Base-by-base conservation (phyloP, 2,329 filamentous ascomycete species). In the Ophiostoma montium region DNA sequence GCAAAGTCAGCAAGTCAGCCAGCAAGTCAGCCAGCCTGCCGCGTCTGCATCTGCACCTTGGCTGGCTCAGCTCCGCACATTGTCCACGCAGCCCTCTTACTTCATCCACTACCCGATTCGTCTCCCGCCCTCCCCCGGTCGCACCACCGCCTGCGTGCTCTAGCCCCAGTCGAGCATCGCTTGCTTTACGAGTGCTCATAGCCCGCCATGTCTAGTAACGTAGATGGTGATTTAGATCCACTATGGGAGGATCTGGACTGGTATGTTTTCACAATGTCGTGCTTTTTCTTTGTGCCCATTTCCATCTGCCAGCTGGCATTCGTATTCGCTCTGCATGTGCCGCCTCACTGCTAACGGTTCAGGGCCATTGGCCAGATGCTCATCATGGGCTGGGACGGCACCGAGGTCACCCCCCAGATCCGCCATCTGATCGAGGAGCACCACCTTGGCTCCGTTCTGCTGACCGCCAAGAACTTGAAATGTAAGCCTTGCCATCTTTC, bases 371-470 rank as follows among this genome's bases (percentile, higher is more conserved):
- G 84, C 53, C 83, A 87, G 70, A 76, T 82, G 70, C 72, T 87
- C 64, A 82, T 85, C 63, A 86, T 88, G 81, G 85, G 84, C 63
- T 94, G 86, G 72, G 84, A 92, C 70, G 86, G 86, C 53, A 86
- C 83, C 49, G 77, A 84, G 62, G 81, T 92, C 48, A 90, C 85
- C 23, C 85, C 85, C 53, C 84, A 89, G 64, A 88, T 92, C 62
- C 79, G 78, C 56, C 81, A 78, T 57, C 74, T 89, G 56, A 92
- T 94, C 59, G 80, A 86, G 62, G 76, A 86, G 57, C 80, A 90
- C 62, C 85, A 96, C 63, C 73, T 98, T 44, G 92, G 92, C 50
- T 92, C 87, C 47, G 85, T 96, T 60, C 71, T 88, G 52, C 68
- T 92, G 54, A 89, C 85, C 35, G 84, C 84, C 54, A 90, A 89